Conservation (phyloP, 2,329 filamentous ascomycete species). For the Xylariales sp. region DNA sequence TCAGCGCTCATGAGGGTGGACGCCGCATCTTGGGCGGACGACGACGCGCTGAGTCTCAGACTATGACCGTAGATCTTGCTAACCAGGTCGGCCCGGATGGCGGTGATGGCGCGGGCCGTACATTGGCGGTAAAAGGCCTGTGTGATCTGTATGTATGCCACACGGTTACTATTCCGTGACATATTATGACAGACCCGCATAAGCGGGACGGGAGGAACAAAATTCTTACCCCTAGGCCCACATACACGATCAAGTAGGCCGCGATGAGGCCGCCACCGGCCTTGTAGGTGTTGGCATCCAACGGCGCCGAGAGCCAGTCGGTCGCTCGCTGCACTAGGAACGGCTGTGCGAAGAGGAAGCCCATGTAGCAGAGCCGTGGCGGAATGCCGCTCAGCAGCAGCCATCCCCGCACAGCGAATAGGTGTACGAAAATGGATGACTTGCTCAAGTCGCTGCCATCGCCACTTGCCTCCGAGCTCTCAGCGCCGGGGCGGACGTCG, state of each 20-base stretch:
- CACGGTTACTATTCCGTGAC: no score
- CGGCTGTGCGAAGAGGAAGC: neutral
- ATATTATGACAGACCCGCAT: no score
- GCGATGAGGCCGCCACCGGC: neutral
- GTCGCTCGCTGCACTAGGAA: neutral
- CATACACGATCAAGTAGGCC: neutral
- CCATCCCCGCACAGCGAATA: neutral
- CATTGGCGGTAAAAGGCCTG: slow-evolving; percentile 4
- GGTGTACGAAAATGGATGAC: neutral
- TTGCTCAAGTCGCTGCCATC: neutral
- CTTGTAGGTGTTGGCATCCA: neutral
- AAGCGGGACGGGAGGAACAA: no score
- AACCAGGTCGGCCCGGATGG: neutral
- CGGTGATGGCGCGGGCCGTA: slow-evolving; percentile 1
- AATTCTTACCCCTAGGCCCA: neutral
- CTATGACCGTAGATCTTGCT: neutral
- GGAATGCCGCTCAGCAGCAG: neutral
- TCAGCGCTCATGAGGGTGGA: slow-evolving; percentile 2
- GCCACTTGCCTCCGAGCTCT: neutral
- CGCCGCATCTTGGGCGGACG: neutral
- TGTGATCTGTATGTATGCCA: neutral
- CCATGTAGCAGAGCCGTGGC: neutral
- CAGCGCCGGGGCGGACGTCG: no score
- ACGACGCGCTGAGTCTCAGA: neutral
- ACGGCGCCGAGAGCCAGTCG: neutral